phyloP scores from a whole-genome alignment of 164 flowering plant genomes.

The Cinnamomum micranthum region DNA sequence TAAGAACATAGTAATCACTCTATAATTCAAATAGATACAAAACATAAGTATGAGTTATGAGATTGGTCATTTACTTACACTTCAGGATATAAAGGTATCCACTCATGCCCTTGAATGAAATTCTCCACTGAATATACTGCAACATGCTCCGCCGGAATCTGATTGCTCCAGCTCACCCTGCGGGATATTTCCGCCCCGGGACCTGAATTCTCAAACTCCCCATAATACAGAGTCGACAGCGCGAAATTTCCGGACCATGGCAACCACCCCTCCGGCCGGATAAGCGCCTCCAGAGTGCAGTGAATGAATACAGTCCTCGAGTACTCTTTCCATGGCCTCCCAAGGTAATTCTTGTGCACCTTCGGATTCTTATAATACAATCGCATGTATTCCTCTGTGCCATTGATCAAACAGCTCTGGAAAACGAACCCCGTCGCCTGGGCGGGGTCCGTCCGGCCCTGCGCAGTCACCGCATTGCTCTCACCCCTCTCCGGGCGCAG shows the following conservation, averaged over 20 bases:
- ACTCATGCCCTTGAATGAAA: constrained; percentile 78
- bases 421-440: constrained; percentile 82
- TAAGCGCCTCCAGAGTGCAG: constrained; percentile 40
- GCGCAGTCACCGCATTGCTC: constrained; percentile 15
- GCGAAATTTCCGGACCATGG: constrained; percentile 74
- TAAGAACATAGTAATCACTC: no score
- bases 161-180: constrained; percentile 79
- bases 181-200: constrained; percentile 37
- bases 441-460: constrained; percentile 74
- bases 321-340: constrained; percentile 92
- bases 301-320: constrained; percentile 69
- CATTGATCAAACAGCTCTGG: constrained; percentile 56
- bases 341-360: constrained; percentile 65
- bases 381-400: constrained; percentile 66
- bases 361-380: constrained; percentile 42
- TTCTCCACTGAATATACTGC: constrained; percentile 49
- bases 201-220: constrained; percentile 66
- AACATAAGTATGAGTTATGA: background rate
- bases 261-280: constrained; percentile 69
- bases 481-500: constrained; percentile 14
- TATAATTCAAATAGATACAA: no score
- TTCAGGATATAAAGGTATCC: constrained; percentile 28
- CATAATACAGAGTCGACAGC: constrained; percentile 65
- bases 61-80: background rate
- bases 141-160: constrained; percentile 57